Evolutionary conservation across 257 asterid species (phyloP).

Genomic region (Haberlea rhodopensis): DNA sequence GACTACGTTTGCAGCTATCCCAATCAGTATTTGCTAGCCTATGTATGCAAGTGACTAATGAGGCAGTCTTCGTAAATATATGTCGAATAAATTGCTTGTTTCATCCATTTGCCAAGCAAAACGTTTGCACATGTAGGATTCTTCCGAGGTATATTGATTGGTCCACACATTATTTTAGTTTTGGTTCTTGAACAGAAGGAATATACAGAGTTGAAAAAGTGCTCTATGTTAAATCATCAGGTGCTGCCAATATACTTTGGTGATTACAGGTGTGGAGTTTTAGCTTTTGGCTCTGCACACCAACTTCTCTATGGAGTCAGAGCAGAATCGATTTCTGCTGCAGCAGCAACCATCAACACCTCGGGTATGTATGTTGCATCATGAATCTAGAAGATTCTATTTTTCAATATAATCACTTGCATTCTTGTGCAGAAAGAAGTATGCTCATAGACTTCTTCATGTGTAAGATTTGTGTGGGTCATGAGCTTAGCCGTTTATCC

Average conservation of each 20-base stretch:
- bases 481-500: not conserved
- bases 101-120: not conserved
- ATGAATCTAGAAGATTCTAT: slow-evolving; percentile 15
- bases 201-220: slow-evolving; percentile 17
- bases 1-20: not conserved
- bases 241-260: not conserved
- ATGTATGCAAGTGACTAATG: not conserved
- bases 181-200: slow-evolving; percentile 12
- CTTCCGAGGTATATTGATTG: not conserved
- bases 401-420: slow-evolving; percentile 13
- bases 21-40: slow-evolving; percentile 8
- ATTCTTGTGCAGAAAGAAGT: slow-evolving; percentile 6
- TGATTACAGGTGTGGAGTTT: not conserved
- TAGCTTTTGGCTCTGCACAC: slow-evolving; percentile 14
- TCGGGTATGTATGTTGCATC: slow-evolving; percentile 50
- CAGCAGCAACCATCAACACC: slow-evolving; percentile 48
- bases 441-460: not conserved
- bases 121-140: not conserved
- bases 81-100: not conserved
- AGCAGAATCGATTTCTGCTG: slow-evolving; percentile 58
- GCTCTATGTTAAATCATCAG: slow-evolving; percentile 18
- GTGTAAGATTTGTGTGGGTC: slow-evolving; percentile 6
- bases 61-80: not conserved
- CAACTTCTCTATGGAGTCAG: slow-evolving; percentile 41
- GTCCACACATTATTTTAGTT: not conserved